Evolutionary conservation across 78 protist genomes (phyloP), one percentile per base, ranked within the genome.

Genomic region (Monocercomonoides exilis): DNA sequence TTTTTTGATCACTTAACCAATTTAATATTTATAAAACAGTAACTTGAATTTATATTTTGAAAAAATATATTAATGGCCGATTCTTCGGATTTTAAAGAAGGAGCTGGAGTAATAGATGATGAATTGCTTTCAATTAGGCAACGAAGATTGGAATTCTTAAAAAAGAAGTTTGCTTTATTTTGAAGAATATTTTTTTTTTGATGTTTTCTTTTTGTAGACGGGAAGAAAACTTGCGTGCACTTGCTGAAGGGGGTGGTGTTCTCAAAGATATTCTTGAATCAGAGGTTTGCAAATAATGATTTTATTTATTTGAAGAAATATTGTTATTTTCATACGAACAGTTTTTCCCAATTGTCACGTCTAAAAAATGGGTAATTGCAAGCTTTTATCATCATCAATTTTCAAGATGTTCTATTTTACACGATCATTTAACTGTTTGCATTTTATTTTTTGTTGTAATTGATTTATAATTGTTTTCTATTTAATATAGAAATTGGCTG

Each of bases 321-420:
- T 54, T 54, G 21, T 54, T 54, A 29, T 54, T 54, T 54, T 29
- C 11, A 6, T 21, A 80, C 6, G 41, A 29, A 6, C 21, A 42
- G 45, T 80, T 80, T 11, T 11, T 80, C 21, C 84, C 84, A 29
- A 21, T 29, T 29, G 84, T 80, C 21, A 80, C 84, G 33, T 6
- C 33, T 29, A 43, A 6, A 80, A 80, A 80, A 42, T 80, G 45
- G 41, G 41, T 4, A 33, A 38, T 86, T 4, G 84, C 64, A 34
- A 80, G 80, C 43, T 86, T 86, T 46, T 63, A 3, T 2, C 81
- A 86, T 21, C 84, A 36, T 41, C 64, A 45, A 2, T 86, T 86
- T 86, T 64, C 46, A 33, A 1, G 88, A 3, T 86, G 88, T 34
- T 34, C 41, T 21, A 44, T 86, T 44, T 34, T 86, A 36, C 85